phyloP scores from a whole-genome alignment of 1,139 yeast species.

The Debaryomycetaceae sp. region DNA sequence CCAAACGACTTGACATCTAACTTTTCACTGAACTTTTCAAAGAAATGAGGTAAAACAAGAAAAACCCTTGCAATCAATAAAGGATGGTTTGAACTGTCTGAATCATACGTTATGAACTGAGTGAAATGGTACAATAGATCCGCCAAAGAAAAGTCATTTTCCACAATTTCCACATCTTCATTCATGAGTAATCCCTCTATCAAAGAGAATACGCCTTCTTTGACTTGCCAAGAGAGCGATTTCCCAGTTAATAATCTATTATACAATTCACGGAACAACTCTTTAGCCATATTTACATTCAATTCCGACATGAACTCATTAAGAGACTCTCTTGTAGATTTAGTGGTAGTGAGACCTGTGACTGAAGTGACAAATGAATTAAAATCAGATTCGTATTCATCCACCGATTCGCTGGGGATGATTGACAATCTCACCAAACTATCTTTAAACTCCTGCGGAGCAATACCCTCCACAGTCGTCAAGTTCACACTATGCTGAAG shows the following conservation, averaged over 20 bases:
- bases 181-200: constrained; percentile 44
- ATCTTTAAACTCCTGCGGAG: constrained; percentile 15
- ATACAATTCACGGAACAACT: constrained; percentile 20
- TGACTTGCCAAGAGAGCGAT: constrained; percentile 17
- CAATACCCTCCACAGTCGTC: constrained; percentile 8
- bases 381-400: constrained; percentile 49
- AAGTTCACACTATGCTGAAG: constrained; percentile 27
- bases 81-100: constrained; percentile 12
- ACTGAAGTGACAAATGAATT: constrained; percentile 71
- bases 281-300: constrained; percentile 31
- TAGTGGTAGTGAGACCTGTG: constrained; percentile 55
- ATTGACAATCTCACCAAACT: constrained; percentile 22
- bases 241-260: constrained; percentile 13
- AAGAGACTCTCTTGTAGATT: constrained; percentile 51
- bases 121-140: constrained; percentile 23
- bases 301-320: constrained; percentile 49
- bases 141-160: constrained; percentile 16
- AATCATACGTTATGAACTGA: constrained; percentile 13
- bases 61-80: constrained; percentile 46
- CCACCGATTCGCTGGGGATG: constrained; percentile 25
- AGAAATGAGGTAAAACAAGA: constrained; percentile 51
- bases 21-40: constrained; percentile 46
- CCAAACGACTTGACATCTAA: constrained; percentile 37
- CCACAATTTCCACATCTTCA: constrained; percentile 33
- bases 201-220: constrained; percentile 41